Base-by-base conservation (phyloP, 371 early-diverging fungal genomes). In the Mortierella sp. region DNA sequence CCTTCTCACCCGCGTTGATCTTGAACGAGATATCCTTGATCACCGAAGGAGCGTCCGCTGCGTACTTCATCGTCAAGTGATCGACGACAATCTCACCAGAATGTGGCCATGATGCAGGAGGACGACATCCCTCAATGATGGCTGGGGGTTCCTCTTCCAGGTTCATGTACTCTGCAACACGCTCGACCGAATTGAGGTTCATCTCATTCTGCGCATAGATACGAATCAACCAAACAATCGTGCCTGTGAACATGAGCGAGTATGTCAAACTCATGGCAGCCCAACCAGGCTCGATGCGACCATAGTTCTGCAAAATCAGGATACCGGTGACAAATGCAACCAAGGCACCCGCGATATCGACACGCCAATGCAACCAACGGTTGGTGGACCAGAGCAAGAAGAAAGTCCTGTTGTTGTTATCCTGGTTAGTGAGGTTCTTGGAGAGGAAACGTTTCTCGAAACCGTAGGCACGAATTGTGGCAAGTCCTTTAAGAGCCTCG, bases 211-310 rank as follows among this genome's bases (percentile, higher is more conserved):
- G 80, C 21, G 94, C 91, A 57, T 92, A 92, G 54, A 69, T 83
- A 26, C 95, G 90, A 19, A 96, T 90, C 9, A 89, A 70, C 94
- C 95, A 95, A 44, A 94, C 72, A 12, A 94, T 79, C 31, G 87
- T 83, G 48, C 86, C 84, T 0, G 90, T 89, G 64, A 87, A 86
- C 42, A 84, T 87, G 43, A 89, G 79, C 2, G 86, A 64, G 58
- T 93, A 95, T 47, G 90, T 85, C 48, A 97, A 78, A 9, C 89
- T 84, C 42, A 95, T 69, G 27, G 93, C 95, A 6, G 93, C 92
- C 79, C 93, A 83, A 7, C 92, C 79, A 14, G 84, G 81, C 47
- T 89, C 84, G 49, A 82, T 72, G n/a, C 85, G 70, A 23, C 86
- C 85, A 51, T 87, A 92, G 47, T 84, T 80, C 44, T 90, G 70